Percentiles rank a stretch among this genome's conserved stretches.
phyloP scores from a whole-genome alignment of 192 early-diverging fungal species.

The Paraglomus brasilianum region DNA sequence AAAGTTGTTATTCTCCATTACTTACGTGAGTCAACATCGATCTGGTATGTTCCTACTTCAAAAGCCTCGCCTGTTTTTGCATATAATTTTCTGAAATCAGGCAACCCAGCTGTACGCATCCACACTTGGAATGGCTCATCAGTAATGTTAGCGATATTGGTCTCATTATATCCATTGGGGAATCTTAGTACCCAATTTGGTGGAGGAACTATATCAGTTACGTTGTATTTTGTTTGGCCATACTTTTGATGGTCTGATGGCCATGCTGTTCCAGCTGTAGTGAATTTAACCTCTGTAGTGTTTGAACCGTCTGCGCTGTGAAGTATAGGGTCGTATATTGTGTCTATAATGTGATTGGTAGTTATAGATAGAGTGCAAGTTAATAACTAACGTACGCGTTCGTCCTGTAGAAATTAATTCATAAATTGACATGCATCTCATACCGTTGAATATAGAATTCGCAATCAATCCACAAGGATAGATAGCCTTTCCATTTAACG shows the following conservation, averaged over 20 bases:
- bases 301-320: conserved; percentile 48
- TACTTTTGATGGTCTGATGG: conserved; percentile 75
- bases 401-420: not conserved
- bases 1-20: conserved; percentile 11
- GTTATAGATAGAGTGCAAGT: not conserved
- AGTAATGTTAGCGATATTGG: conserved; percentile 51
- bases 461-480: conserved; percentile 99
- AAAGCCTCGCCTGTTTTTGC: conserved; percentile 69
- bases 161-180: conserved; percentile 51
- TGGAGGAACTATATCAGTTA: conserved; percentile 68
- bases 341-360: conserved; percentile 46
- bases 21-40: conserved; percentile 76
- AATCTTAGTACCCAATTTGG: conserved; percentile 79
- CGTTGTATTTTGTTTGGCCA: conserved; percentile 51
- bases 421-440: not conserved
- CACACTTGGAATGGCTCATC: conserved; percentile 95
- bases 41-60: conserved; percentile 65
- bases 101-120: conserved; percentile 96
- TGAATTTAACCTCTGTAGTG: conserved; percentile 49
- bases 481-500: conserved; percentile 48
- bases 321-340: conserved; percentile 57
- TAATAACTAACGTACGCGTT: not conserved
- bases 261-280: conserved; percentile 83
- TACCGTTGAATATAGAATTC: conserved; percentile 96
- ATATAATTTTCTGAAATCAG: conserved; percentile 95